Evolutionary conservation across 768 basidiomycete genomes (phyloP), one percentile per base, ranked within the genome.

Genomic region (Rhodotorula taiwanensis): DNA sequence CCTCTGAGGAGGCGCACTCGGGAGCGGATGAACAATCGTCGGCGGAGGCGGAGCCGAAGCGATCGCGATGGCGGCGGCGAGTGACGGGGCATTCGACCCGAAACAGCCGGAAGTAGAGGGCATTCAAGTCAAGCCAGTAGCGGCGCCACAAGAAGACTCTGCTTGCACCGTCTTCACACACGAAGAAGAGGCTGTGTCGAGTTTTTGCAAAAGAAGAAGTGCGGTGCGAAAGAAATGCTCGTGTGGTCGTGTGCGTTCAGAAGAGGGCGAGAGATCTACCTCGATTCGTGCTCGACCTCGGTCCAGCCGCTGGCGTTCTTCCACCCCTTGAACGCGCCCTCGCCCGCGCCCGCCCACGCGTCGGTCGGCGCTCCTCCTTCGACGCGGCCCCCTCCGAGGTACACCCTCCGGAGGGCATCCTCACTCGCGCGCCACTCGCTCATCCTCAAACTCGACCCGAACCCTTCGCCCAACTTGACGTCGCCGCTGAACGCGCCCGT

Each of bases 381-480:
- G n/a, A n/a, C n/a, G n/a, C n/a, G n/a, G n/a, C 45, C 50, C 1
- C 64, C 64, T 0, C 57, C 64, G n/a, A 93, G 82, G 76, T 90
- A 93, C 27, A 92, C 79, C 47, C 89, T 81, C 65, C 86, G 83
- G 30, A 93, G 79, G 1, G 89, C 83, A 71, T 92, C 89, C 76
- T 94, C 89, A 14, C 87, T 87, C 21, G 89, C 89, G 60, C 94
- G 80, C 77, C 83, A 93, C 76, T 97, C 91, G 21, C 91, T 91
- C 94, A 98, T 98, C 75, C 83, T 85, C 58, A 97, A 78, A 5
- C 89, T 92, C 69, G 84, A 86, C 55, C 95, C 95, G 73, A 93
- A 90, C 20, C 93, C 92, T 76, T 99, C 93, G 9, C 93, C 90
- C 4, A 99, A 82, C 76, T 95, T 83, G 74, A 74, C 49, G 83